Percentiles rank a stretch among this genome's conserved stretches.
Evolutionary conservation across 2,329 filamentous ascomycete species (phyloP).

Genomic region (Capronia americana): DNA sequence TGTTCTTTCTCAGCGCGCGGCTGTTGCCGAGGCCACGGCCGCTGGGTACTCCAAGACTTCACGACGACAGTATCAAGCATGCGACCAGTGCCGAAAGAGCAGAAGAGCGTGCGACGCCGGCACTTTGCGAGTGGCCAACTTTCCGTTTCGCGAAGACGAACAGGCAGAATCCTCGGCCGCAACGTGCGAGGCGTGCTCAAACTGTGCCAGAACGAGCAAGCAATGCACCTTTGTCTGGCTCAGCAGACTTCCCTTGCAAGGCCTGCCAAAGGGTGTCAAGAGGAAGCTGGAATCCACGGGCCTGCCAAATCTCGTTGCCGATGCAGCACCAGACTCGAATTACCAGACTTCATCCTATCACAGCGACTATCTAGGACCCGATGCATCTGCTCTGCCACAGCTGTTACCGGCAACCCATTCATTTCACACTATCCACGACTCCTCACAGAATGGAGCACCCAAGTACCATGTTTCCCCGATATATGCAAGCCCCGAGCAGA

Average conservation of each 20-base stretch:
- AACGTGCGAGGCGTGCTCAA: conserved; percentile 44
- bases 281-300: conserved; percentile 30
- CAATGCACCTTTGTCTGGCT: conserved; percentile 55
- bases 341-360: conserved; percentile 9
- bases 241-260: conserved; percentile 40
- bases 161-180: conserved; percentile 25
- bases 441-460: background rate
- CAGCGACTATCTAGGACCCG: background rate
- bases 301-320: conserved; percentile 2
- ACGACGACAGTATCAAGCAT: conserved; percentile 51
- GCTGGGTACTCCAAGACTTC: conserved; percentile 32
- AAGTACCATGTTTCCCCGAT: conserved; percentile 2
- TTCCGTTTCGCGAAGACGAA: conserved; percentile 26
- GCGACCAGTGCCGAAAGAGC: conserved; percentile 34
- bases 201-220: conserved; percentile 54
- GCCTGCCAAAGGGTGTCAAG: conserved; percentile 35
- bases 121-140: conserved; percentile 27
- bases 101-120: conserved; percentile 34
- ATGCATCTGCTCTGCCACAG: background rate
- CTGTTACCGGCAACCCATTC: background rate
- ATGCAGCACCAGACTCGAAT: conserved; percentile 2
- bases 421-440: background rate
- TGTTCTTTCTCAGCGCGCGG: background rate
- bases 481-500: conserved; percentile 2
- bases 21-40: background rate